Conservation (phyloP, 345 rosid genomes). For the Clarkia xantiana region DNA sequence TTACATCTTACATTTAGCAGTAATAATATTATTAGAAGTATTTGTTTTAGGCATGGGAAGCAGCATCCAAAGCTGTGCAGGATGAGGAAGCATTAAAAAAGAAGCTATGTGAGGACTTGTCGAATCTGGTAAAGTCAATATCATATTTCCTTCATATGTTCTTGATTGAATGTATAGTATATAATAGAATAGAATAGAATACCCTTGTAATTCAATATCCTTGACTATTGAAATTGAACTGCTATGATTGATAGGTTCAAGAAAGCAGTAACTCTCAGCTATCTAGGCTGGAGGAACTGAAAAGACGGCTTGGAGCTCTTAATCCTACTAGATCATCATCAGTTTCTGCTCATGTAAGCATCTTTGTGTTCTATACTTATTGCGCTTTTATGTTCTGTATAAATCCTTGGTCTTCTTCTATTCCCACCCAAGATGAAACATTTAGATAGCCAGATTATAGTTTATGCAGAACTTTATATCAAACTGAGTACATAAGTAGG, state of each 20-base stretch:
- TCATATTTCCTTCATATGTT: too few species aligned
- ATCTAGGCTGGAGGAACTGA: slow-evolving; percentile 65
- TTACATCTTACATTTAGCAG: not conserved
- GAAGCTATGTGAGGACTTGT: slow-evolving; percentile 72
- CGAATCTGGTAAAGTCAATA: slow-evolving; percentile 34
- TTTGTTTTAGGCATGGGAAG: slow-evolving; percentile 47
- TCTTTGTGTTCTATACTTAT: slow-evolving; percentile 1
- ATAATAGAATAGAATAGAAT: too few species aligned
- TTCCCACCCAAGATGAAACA: too few species aligned
- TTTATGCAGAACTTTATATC: too few species aligned
- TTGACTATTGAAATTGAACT: too few species aligned
- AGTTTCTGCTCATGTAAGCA: slow-evolving; percentile 30
- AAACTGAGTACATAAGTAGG: too few species aligned
- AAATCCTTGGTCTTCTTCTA: not conserved
- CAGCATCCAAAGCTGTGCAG: slow-evolving; percentile 42
- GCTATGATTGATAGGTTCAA: slow-evolving; percentile 34
- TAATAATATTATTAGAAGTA: not conserved
- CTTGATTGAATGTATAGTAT: too few species aligned
- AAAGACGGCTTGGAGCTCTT: slow-evolving; percentile 60
- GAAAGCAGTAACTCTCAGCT: slow-evolving; percentile 63
- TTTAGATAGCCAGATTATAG: too few species aligned
- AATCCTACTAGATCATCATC: slow-evolving; percentile 46
- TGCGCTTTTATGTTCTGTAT: not conserved
- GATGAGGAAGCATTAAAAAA: slow-evolving; percentile 77
- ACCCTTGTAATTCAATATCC: too few species aligned